phyloP scores from a whole-genome alignment of 164 flowering plant genomes.

The Stephania cephalantha region DNA sequence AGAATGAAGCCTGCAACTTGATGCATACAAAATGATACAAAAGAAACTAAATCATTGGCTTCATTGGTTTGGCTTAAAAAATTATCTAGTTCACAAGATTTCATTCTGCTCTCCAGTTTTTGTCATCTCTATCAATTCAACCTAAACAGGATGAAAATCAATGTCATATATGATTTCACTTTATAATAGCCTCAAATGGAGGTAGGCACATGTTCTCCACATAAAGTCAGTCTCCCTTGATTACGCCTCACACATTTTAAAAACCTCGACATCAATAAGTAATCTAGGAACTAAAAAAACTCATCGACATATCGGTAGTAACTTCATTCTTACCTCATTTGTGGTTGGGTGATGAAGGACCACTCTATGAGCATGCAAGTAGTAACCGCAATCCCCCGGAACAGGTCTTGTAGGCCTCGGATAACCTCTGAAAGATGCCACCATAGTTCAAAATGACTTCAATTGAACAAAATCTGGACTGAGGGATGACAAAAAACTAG shows the following conservation, averaged over 20 bases:
- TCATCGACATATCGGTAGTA: not conserved
- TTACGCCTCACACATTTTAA: too few relatives aligned
- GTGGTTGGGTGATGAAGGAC: constrained; percentile 54
- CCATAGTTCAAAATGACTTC: not conserved
- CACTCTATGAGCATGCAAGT: constrained; percentile 78
- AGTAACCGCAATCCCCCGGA: constrained; percentile 96
- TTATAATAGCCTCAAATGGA: too few relatives aligned
- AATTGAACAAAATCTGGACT: not conserved
- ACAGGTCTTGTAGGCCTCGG: constrained; percentile 67
- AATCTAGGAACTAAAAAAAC: not conserved
- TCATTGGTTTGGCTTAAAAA: not conserved
- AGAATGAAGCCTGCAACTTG: not conserved
- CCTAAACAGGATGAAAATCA: not conserved
- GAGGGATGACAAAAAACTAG: not conserved
- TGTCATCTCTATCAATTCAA: not conserved
- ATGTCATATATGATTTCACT: too few relatives aligned
- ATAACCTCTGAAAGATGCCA: constrained; percentile 49
- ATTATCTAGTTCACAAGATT: not conserved
- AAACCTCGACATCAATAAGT: not conserved
- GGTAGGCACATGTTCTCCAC: too few relatives aligned
- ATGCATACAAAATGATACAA: not conserved
- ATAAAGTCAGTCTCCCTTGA: too few relatives aligned
- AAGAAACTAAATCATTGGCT: not conserved
- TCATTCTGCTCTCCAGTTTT: too few relatives aligned
- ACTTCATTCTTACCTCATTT: constrained; percentile 48